phyloP scores from a whole-genome alignment of 2,329 filamentous ascomycete genomes.

The Ploettnerulaceae sp. region DNA sequence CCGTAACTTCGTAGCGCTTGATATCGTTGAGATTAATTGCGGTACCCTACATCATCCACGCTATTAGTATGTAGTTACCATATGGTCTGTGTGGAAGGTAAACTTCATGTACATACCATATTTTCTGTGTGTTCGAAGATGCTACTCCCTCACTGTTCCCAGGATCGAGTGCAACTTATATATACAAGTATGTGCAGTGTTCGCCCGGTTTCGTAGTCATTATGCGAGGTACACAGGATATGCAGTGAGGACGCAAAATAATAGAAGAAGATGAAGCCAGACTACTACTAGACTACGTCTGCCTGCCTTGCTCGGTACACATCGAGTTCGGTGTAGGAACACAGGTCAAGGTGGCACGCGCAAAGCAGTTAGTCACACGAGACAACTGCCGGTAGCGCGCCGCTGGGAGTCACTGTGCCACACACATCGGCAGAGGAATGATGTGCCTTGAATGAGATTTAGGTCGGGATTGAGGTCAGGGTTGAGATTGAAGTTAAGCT shows the following conservation, averaged over 20 bases:
- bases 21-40: slow-evolving; percentile 43
- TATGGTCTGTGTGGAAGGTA: neutral
- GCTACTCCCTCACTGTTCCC: neutral
- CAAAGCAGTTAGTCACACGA: slow-evolving; percentile 28
- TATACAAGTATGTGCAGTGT: neutral
- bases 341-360: slow-evolving; percentile 24
- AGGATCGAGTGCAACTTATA: neutral
- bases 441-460: neutral
- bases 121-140: slow-evolving; percentile 13
- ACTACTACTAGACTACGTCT: no score
- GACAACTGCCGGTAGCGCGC: slow-evolving; percentile 9
- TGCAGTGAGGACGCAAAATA: neutral
- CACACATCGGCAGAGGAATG: neutral
- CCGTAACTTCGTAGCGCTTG: slow-evolving; percentile 53
- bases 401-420: slow-evolving; percentile 16
- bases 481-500: no score
- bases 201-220: slow-evolving; percentile 4
- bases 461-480: neutral
- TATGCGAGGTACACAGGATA: neutral
- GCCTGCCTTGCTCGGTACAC: no score
- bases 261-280: neutral
- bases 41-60: slow-evolving; percentile 38
- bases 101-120: slow-evolving; percentile 22
- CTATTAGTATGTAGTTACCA: neutral
- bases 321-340: neutral